phyloP scores from a whole-genome alignment of 2,329 filamentous ascomycete species.

The Alternaria arbusti region DNA sequence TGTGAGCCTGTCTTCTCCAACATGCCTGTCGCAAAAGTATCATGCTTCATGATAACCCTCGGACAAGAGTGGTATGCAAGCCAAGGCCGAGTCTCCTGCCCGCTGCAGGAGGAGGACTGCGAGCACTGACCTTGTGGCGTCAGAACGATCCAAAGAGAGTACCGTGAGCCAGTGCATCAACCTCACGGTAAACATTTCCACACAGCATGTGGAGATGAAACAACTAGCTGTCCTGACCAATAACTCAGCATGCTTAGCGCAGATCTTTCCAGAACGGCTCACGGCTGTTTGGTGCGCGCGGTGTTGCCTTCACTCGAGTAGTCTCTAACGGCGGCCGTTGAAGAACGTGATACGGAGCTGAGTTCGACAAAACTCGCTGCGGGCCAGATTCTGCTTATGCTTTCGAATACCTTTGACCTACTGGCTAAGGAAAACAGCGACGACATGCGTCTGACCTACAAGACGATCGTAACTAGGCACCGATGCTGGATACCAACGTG shows the following conservation, averaged over 20 bases:
- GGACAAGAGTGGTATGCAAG: too few species aligned
- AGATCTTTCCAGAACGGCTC: not conserved
- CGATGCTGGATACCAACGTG: not conserved
- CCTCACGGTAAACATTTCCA: not conserved
- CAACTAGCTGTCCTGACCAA: not conserved
- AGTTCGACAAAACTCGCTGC: not conserved
- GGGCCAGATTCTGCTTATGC: not conserved
- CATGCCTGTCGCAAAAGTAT: too few species aligned
- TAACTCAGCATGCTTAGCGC: not conserved
- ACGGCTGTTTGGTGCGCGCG: not conserved
- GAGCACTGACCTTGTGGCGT: not conserved
- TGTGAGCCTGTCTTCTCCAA: too few species aligned
- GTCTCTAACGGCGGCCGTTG: not conserved
- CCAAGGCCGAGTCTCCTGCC: not conserved
- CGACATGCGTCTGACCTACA: not conserved
- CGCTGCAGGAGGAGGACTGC: not conserved
- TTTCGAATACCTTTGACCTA: too few species aligned
- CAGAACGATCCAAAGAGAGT: not conserved
- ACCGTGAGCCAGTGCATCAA: not conserved
- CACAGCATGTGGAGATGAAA: not conserved
- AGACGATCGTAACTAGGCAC: not conserved
- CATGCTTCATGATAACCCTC: too few species aligned
- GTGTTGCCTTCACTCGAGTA: not conserved
- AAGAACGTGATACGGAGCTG: not conserved
- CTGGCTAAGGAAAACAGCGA: not conserved